Base-by-base conservation (phyloP, 169 alveolate species). In the Miamiensis avidus region DNA sequence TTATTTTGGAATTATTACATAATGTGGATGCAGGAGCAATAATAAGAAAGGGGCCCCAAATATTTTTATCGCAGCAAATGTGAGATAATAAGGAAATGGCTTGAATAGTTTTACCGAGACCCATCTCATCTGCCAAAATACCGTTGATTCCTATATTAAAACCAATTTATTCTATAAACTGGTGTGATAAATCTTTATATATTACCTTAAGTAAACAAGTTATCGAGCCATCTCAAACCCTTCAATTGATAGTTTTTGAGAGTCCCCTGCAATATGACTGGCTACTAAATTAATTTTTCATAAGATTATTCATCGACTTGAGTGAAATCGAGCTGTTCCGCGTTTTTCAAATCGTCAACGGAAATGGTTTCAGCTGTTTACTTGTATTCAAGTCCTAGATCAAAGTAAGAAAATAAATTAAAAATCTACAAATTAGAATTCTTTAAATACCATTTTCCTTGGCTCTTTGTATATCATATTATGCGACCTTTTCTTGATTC, bases 81-180 rank as follows among this genome's bases (percentile, higher is more conserved):
- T 97, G 99, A 6, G 99, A 98, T 77, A 98, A 88, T 72, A 98
- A 92, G 25, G 99, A 95, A 31, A 98, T 98, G 0, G 99, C 98
- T 93, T 98, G 98, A 31, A 98, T 97, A n/a, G 99, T 98, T 77
- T 98, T 98, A 29, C 99, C 99, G 25, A 98, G 90, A 0, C 99
- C 99, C 99, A 98, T 98, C 85, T 98, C 99, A 89, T 98, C 99
- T 15, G 99, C 99, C 82, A 98, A 89, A 31, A 98, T 98, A 0
- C 99, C 99, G 88, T 98, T 98, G 34, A 98, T 94, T 49, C 69
- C 69, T 20, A 11, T 11, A 11, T 11, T 49, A 49, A 49, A 49
- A 49, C 20, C 4, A 49, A 49, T 49, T 11, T 49, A 49, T 4
- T 49, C 26, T 49, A 11, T 11, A 49, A 49, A 11, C 20, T 49